Evolutionary conservation across 306 rosid species (phyloP).

Genomic region (Cyclanthera cordifolia): DNA sequence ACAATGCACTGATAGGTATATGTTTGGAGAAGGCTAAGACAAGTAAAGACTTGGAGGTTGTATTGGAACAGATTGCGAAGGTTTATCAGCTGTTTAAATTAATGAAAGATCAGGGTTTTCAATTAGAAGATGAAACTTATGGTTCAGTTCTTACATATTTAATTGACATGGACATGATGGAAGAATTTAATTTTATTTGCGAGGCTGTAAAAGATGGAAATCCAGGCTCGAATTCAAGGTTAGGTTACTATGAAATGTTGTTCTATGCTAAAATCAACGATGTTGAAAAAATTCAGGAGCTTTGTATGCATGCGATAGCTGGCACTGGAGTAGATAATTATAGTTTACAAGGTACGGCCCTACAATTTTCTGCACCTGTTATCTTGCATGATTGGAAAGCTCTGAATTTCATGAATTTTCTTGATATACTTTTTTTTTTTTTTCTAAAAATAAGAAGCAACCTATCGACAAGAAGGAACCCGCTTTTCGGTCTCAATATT

Average conservation of each 20-base stretch:
- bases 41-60: slow-evolving; percentile 32
- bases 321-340: slow-evolving; percentile 27
- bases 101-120: slow-evolving; percentile 58
- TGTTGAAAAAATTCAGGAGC: slow-evolving; percentile 51
- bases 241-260: slow-evolving; percentile 81
- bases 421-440: too few relatives aligned
- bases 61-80: slow-evolving; percentile 40
- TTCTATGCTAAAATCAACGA: slow-evolving; percentile 48
- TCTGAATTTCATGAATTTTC: background rate
- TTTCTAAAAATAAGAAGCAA: background rate
- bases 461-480: background rate
- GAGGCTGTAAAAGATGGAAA: slow-evolving; percentile 36
- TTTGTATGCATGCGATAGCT: slow-evolving; percentile 35
- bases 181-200: slow-evolving; percentile 51
- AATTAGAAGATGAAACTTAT: slow-evolving; percentile 49
- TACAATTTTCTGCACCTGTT: slow-evolving; percentile 7
- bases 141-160: slow-evolving; percentile 49
- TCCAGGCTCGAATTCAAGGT: slow-evolving; percentile 34
- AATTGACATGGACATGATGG: slow-evolving; percentile 51
- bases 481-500: too few relatives aligned
- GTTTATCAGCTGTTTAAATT: slow-evolving; percentile 37
- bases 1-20: slow-evolving; percentile 34
- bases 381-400: background rate
- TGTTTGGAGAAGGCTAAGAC: slow-evolving; percentile 50
- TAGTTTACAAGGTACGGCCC: slow-evolving; percentile 41